Base-by-base conservation (phyloP, 2,329 filamentous ascomycete species). In the Onygenales sp. region DNA sequence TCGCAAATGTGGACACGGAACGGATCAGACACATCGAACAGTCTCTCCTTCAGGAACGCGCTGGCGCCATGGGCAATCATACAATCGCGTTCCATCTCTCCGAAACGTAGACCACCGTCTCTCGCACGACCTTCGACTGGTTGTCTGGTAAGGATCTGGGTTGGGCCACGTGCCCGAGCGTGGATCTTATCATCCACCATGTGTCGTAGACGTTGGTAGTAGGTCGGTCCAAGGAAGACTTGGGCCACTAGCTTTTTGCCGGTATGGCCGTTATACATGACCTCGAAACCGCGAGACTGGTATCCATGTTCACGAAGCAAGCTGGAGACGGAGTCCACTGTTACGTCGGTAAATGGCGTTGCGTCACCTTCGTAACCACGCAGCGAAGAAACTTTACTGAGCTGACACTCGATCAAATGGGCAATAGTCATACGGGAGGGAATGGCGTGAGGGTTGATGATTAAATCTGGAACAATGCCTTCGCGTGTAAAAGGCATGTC, bases 111-210 rank as follows among this genome's bases (percentile, higher is more conserved):
- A 77, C 93, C 93, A 80, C 93, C 93, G 69, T 98, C 94, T 73
- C 94, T 80, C 3, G 93, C 93, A 82, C 94, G 88, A 86, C 93
- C 93, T 74, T 98, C 93, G 11, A 98, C 93, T 14, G 93, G 93
- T 72, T 98, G 93, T 54, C 94, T 81, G 2, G 93, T 98, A 75
- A 98, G 82, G 65, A 98, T 98, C 74, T 98, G 93, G 21, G 95
- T 88, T 0, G 93, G 93, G 37, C 94, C 93, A 68, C 93, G 86
- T 11, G 94, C 93, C 73, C 94, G 87, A n/a, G 93, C 94, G 74
- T 98, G 93, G 63, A 98, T 98, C 81, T 98, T 98, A 79, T 98
- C 93, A 70, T 98, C 93, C 62, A 98, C 94, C 94, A 98, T 98
- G 75, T 98, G 94, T 59, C 93, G 86, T 56, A 98, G 82, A 71